Evolutionary conservation across 1,139 yeast species (phyloP).

Genomic region (Geotrichum aggregatum): DNA sequence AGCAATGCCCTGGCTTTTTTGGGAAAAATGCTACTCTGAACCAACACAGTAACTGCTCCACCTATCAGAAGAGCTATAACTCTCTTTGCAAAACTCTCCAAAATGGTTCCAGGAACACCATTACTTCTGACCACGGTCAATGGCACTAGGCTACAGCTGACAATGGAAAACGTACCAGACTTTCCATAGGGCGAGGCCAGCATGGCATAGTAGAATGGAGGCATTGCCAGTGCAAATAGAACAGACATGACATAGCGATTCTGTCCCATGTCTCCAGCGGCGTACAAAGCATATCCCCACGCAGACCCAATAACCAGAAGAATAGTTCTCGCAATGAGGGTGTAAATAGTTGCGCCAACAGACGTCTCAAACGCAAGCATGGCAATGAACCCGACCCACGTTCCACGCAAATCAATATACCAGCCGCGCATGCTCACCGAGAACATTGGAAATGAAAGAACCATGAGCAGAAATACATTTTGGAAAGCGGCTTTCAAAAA

Average conservation of each 20-base stretch:
- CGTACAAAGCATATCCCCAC: conserved; percentile 46
- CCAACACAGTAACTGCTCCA: conserved; percentile 46
- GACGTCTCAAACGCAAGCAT: conserved; percentile 49
- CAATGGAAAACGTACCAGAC: conserved; percentile 49
- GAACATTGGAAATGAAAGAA: conserved; percentile 50
- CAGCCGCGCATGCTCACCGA: conserved; percentile 45
- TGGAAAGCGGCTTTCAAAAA: conserved; percentile 47
- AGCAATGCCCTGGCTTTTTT: conserved; percentile 47
- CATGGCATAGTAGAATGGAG: conserved; percentile 45
- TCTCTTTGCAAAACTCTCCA: conserved; percentile 47
- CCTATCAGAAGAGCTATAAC: conserved; percentile 50
- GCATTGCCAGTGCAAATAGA: conserved; percentile 43
- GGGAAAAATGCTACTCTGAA: conserved; percentile 47
- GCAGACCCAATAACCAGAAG: conserved; percentile 48
- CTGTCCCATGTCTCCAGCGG: conserved; percentile 41
- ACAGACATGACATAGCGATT: conserved; percentile 45
- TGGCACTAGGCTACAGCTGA: conserved; percentile 47
- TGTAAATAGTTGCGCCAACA: conserved; percentile 49
- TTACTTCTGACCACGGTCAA: conserved; percentile 20
- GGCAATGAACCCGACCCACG: conserved; percentile 53
- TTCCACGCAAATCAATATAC: conserved; percentile 46
- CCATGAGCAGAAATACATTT: conserved; percentile 44
- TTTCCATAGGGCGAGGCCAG: conserved; percentile 48
- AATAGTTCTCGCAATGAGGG: conserved; percentile 45
- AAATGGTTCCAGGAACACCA: conserved; percentile 41